Percentiles rank a stretch among this genome's conserved stretches.
phyloP scores from a whole-genome alignment of 305 asterid genomes.

The Fraxinus sp. region DNA sequence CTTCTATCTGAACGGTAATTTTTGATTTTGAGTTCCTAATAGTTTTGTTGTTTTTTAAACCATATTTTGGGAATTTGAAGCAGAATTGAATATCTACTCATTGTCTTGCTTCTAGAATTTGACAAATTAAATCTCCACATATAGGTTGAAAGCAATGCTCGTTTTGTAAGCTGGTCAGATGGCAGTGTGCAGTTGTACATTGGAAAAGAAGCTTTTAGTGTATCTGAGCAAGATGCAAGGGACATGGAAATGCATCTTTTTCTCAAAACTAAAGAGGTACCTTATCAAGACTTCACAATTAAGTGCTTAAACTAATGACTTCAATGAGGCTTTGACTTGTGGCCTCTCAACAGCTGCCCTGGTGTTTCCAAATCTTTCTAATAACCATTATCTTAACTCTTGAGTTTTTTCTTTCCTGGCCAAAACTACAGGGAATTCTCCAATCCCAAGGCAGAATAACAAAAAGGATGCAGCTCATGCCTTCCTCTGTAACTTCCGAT shows the following conservation, averaged over 20 bases:
- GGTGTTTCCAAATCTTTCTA: not conserved
- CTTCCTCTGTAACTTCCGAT: slow-evolving; percentile 83
- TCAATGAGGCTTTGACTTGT: not conserved
- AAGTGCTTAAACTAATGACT: not conserved
- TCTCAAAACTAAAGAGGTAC: slow-evolving; percentile 52
- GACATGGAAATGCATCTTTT: slow-evolving; percentile 54
- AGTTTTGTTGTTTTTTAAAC: not conserved
- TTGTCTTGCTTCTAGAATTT: not conserved
- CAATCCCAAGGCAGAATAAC: slow-evolving; percentile 92
- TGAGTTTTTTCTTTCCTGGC: not conserved
- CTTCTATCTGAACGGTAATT: not conserved
- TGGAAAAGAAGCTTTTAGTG: slow-evolving; percentile 50
- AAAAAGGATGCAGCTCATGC: slow-evolving; percentile 91
- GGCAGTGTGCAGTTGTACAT: slow-evolving; percentile 46
- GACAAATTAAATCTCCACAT: not conserved
- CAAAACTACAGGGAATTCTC: slow-evolving; percentile 67
- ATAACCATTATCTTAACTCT: not conserved
- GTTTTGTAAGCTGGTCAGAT: slow-evolving; percentile 56
- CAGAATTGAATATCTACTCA: not conserved
- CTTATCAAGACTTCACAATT: not conserved
- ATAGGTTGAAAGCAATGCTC: slow-evolving; percentile 53
- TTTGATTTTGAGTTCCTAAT: not conserved
- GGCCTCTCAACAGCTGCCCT: not conserved
- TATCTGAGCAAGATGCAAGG: slow-evolving; percentile 47
- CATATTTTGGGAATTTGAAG: not conserved